A percentile compares a stretch with the other conserved stretches of the same genome.
phyloP scores from a whole-genome alignment of 2,329 filamentous ascomycete genomes.

The Cladosporium colombiae region DNA sequence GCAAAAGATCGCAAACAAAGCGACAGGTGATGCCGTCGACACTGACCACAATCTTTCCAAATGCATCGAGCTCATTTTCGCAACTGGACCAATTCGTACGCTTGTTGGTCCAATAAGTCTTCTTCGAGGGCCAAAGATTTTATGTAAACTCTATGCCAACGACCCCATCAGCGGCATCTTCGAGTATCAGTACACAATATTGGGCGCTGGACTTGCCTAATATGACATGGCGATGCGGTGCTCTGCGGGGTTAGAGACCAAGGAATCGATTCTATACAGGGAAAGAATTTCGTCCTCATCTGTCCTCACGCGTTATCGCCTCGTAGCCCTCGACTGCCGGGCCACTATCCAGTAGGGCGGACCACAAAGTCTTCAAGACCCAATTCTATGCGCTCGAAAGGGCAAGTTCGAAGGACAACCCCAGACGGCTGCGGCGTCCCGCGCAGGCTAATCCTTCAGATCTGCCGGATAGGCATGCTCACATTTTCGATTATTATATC shows the following conservation, averaged over 20 bases:
- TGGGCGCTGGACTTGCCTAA: conserved; percentile 9
- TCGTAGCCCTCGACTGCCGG: background rate
- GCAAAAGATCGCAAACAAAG: background rate
- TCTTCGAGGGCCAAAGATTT: background rate
- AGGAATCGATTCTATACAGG: background rate
- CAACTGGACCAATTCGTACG: background rate
- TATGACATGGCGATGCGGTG: background rate
- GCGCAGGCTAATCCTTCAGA: background rate
- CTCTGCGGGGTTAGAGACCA: background rate
- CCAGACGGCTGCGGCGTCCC: background rate
- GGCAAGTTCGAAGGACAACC: conserved; percentile 1
- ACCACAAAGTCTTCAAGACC: background rate
- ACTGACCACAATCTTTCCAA: background rate
- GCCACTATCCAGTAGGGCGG: background rate
- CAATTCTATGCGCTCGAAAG: background rate
- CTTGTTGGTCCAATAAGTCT: background rate
- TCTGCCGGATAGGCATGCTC: background rate
- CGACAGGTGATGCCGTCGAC: background rate
- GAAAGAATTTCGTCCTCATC: conserved; percentile 8
- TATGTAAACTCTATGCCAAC: background rate
- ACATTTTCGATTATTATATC: background rate
- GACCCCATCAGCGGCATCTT: background rate
- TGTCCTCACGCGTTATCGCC: background rate
- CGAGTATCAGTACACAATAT: conserved; percentile 1
- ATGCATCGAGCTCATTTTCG: background rate